Base-by-base conservation (phyloP, 495 filamentous ascomycete species). In the Schizothecium vesticola region DNA sequence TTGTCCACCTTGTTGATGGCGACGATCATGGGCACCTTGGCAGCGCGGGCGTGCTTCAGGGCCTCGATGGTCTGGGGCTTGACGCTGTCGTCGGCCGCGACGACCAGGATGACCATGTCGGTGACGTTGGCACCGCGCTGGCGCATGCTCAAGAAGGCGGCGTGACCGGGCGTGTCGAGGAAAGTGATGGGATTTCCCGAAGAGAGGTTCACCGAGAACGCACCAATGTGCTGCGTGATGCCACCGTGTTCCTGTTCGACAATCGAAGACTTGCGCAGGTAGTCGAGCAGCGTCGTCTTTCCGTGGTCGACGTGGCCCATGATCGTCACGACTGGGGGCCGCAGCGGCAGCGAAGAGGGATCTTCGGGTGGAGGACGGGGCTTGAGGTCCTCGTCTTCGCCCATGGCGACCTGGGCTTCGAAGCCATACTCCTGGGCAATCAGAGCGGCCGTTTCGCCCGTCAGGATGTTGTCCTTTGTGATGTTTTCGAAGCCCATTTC, bases 281-380 rank as follows among this genome's bases (percentile, higher is more conserved):
- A 98, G 71, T 99, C 96, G 10, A 99, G 83, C 31, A 99, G 87
- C 0, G 96, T 98, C 0, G 96, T 99, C 82, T 99, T 99, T 29
- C 96, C 96, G 77, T 99, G 96, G 75, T 99, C 96, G 72, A 99
- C 96, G 71, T 99, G 96, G 8, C 96, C 96, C 96, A 99, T 99
- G 75, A 99, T 98, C 16, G 96, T 99, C 56, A 99, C 95, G 16
- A 99, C 91, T 6, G 96, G 96, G 9, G 96, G 94, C 56, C 96
- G 86, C 8, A 81, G 72, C 1, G 93, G 93, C 56, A 96, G 77
- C 7, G 77, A 67, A 2, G 90, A 89, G 28, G 84, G 86, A 72
- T 97, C 93, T 71, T 91, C 88, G 7, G 88, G 83, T 16, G 86
- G 82, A 1, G 91, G 90, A 8, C 86, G 80, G n/a, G 93, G 86